These are phyloP conservation scores for Monascus purpureus DNA, from an alignment of 495 filamentous ascomycete species.

Conservation along the genomic window DNA sequence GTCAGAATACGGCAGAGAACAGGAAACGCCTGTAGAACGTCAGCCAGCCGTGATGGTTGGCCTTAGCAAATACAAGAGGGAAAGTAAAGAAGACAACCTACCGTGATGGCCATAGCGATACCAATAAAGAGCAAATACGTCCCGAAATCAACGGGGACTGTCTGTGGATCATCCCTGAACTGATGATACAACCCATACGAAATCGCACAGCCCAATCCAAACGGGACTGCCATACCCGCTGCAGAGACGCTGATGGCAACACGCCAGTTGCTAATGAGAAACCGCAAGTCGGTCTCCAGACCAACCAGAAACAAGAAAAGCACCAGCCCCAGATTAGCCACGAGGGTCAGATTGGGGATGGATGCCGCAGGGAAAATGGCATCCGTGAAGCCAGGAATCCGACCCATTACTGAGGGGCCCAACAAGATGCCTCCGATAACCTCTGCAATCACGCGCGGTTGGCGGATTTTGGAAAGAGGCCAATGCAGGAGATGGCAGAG, in stretches of 20 bases:
- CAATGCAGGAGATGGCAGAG: constrained; percentile 74
- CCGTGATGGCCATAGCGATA: constrained; percentile 87
- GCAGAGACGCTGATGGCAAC: constrained; percentile 70
- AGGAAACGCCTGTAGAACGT: constrained; percentile 83
- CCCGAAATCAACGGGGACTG: constrained; percentile 56
- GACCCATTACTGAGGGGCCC: constrained; percentile 75
- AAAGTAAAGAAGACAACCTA: constrained; percentile 11
- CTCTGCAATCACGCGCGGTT: constrained; percentile 91
- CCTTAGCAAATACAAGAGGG: constrained; percentile 1
- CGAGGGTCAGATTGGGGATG: constrained; percentile 62
- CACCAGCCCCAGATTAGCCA: constrained; percentile 80
- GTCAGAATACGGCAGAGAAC: constrained; percentile 90
- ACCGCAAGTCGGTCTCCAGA: constrained; percentile 81
- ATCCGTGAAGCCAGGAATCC: constrained; percentile 64
- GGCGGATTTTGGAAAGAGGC: constrained; percentile 73
- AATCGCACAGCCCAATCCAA: constrained; percentile 56
- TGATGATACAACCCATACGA: constrained; percentile 76
- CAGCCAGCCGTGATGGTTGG: not conserved
- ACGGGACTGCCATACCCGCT: constrained; percentile 74
- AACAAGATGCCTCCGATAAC: constrained; percentile 87
- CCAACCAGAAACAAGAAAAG: constrained; percentile 90
- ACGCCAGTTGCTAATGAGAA: constrained; percentile 76
- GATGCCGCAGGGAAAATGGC: constrained; percentile 64
- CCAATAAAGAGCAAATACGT: constrained; percentile 88
- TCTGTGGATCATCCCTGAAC: constrained; percentile 51